Conservation (phyloP, 2,329 filamentous ascomycete species). For the Hypoxylon sp. region DNA sequence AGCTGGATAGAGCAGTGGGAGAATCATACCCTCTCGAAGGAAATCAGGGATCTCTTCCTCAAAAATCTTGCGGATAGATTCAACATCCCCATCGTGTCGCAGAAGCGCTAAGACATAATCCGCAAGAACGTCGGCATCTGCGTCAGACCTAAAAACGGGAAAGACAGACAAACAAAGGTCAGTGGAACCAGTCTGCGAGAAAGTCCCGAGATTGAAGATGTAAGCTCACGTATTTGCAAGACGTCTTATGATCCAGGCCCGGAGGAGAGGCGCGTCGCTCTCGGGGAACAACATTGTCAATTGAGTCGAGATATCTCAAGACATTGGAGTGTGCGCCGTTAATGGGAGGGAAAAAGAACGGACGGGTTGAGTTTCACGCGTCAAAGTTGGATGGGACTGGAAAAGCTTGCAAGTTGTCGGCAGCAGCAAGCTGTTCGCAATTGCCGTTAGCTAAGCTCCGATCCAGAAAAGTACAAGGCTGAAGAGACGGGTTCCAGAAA, state of each 20-base stretch:
- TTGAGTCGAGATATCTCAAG: slow-evolving; percentile 14
- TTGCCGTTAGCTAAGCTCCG: slow-evolving; percentile 27
- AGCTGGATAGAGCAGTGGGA: not conserved
- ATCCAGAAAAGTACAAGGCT: slow-evolving; percentile 33
- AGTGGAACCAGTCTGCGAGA: slow-evolving; percentile 2
- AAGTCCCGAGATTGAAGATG: not conserved
- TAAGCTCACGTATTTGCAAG: slow-evolving; percentile 78
- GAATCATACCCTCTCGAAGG: slow-evolving; percentile 72
- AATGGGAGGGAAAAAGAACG: not conserved
- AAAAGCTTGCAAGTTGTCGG: slow-evolving; percentile 12
- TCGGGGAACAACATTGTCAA: slow-evolving; percentile 73
- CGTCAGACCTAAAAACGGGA: slow-evolving; percentile 73
- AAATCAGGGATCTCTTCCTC: slow-evolving; percentile 82
- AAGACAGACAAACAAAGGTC: slow-evolving; percentile 24
- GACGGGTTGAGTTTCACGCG: slow-evolving; percentile 1
- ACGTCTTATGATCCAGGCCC: slow-evolving; percentile 83
- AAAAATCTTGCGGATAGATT: slow-evolving; percentile 76
- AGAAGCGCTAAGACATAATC: slow-evolving; percentile 87
- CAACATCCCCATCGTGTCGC: slow-evolving; percentile 75
- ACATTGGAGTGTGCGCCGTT: slow-evolving; percentile 14
- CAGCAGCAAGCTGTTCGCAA: slow-evolving; percentile 19
- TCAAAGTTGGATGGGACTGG: slow-evolving; percentile 2
- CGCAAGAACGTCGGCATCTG: slow-evolving; percentile 84
- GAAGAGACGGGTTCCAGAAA: slow-evolving; percentile 38
- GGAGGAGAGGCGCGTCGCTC: slow-evolving; percentile 74